Evolutionary conservation across 495 filamentous ascomycete genomes (phyloP), one percentile per base, ranked within the genome.

Genomic region (Hapsidospora chrysogenum): DNA sequence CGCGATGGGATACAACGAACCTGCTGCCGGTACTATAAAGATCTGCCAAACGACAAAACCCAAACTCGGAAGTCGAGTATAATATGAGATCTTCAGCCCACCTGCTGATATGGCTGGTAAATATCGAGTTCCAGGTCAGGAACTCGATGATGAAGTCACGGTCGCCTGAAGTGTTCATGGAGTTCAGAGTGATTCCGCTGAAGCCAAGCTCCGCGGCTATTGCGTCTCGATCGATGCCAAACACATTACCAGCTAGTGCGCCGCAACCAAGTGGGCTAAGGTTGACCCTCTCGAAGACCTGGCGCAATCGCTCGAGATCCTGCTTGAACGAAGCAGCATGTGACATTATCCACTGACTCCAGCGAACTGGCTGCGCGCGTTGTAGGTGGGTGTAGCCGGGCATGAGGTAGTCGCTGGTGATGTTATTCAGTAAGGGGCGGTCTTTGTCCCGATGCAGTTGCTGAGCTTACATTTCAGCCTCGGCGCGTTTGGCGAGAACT

Each of bases 81-180:
- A 84, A 75, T 48, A 89, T 86, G 39, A 89, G 53, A 48, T 89
- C 82, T 57, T 89, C 81, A 1, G 77, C 70, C 74, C 79, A 85
- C 19, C 83, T 70, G 16, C 72, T 78, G 37, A 92, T 66, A 54
- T 92, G 81, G 28, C 71, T 61, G 73, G 84, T 86, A 39, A 87
- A 64, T 44, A 71, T 89, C 80, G 32, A 27, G 22, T 17, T 27
- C 33, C 33, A 36, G 2, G 8, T 9, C 22, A 36, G 14, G 14
- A 36, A 36, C 2, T 36, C 33, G 9, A 17, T 17, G 0, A 36
- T 1, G 22, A 27, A 36, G 13, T 36, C 33, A 3, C 84, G 74
- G 50, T 87, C 80, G 3, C 62, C 72, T 11, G 85, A 79, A 17
- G 75, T 74, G 39, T 69, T 70, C 70, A 92, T 74, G 3, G 71